A percentile compares a stretch with the other conserved stretches of the same genome.
Evolutionary conservation across 257 asterid genomes (phyloP).

Genomic region (Solanum tarapatanum): DNA sequence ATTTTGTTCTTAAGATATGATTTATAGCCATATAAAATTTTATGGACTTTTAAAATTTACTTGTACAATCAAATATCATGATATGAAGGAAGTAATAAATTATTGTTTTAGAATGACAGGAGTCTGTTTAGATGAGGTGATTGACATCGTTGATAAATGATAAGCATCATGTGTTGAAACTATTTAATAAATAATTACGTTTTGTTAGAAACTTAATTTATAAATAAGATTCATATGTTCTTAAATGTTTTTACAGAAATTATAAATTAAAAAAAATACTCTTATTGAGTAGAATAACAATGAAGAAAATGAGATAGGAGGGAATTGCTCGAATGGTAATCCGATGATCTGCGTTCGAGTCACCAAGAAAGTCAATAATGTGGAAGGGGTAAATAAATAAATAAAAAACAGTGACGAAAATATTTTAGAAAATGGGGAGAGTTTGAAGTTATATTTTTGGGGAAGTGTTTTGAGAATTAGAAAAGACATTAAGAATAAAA

Average conservation of each 20-base stretch:
- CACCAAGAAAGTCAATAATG: no score
- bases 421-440: no score
- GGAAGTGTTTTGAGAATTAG: neutral
- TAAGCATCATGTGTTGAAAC: neutral
- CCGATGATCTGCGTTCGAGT: no score
- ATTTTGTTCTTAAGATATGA: neutral
- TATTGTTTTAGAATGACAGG: neutral
- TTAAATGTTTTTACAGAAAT: no score
- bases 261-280: no score
- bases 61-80: neutral
- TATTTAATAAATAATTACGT: no score
- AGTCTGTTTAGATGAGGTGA: neutral
- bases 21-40: neutral
- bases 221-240: neutral
- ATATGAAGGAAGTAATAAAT: neutral
- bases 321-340: fast-evolving
- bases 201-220: neutral
- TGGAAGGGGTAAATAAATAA: no score
- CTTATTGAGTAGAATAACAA: no score
- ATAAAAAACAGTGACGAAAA: no score
- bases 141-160: neutral
- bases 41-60: no score
- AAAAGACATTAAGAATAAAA: no score
- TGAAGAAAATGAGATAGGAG: no score
- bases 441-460: neutral